Base-by-base conservation (phyloP, 176 grass and related monocot species). In the Carex myosuroides region DNA sequence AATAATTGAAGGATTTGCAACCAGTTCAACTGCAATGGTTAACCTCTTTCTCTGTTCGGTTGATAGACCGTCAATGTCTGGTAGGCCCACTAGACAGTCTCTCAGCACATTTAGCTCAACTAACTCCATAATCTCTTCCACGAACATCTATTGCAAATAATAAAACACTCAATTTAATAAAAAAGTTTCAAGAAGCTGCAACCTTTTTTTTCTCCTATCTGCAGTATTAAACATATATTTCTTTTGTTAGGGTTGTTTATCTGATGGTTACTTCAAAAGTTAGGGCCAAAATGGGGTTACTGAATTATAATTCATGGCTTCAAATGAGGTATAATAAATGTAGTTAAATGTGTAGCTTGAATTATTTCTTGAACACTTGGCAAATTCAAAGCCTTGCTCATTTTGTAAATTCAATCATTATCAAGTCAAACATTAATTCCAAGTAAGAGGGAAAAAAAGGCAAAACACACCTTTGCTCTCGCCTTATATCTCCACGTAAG, bases 11-110 rank as follows among this genome's bases (percentile, higher is more conserved):
- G 95, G 95, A 83, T 98, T 98, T 33, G 92, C 91, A 30, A 98
- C 89, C 56, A 98, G 37, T 71, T 98, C 95, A 41, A 98, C 92
- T 0, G 95, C 92, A 84, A 94, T 94, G 46, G 95, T 98, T 14
- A 98, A 56, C 29, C 95, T 88, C 79, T 98, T 98, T 59, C 95
- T 86, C 81, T 98, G 95, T 60, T 98, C 95, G 10, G 90, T 98
- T 3, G 95, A 98, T 83, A 98, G 86, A 54, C 95, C 95, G 56
- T 68, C 81, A 37, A 94, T 76, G 54, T 90, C 91, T 26, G 92
- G 95, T 67, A 98, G 90, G 52, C 95, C 95, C 73, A 98, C 92
- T 81, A 98, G 70, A 70, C 90, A 89, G 64, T 98, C 48, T 60
- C 89, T 88, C 81, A 94, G 67, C 42, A 54, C 82, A 88, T 93